These are phyloP conservation scores for Hordeum vulgare DNA, from an alignment of 176 grass and related monocot species.

Conservation along the genomic window DNA sequence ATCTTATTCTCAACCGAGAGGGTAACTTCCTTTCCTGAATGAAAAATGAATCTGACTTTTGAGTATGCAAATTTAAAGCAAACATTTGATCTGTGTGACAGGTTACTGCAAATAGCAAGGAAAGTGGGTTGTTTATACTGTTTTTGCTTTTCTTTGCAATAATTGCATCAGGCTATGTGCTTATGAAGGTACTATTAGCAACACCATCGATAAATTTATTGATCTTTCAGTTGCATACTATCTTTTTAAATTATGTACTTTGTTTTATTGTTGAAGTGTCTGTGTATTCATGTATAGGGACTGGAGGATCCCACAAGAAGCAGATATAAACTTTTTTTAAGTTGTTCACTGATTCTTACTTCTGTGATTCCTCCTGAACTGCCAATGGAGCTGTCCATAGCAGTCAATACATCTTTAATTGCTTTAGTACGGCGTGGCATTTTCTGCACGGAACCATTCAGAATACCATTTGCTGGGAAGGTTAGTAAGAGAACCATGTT, in stretches of 20 bases:
- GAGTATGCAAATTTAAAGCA: neutral
- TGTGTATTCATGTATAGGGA: slow-evolving; percentile 46
- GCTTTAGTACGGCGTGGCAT: slow-evolving; percentile 91
- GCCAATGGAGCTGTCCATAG: slow-evolving; percentile 98
- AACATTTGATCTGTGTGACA: slow-evolving; percentile 33
- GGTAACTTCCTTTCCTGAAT: slow-evolving; percentile 48
- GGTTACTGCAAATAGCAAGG: slow-evolving; percentile 97
- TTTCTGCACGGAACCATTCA: slow-evolving; percentile 98
- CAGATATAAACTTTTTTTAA: slow-evolving; percentile 97
- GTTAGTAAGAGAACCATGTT: slow-evolving; percentile 39
- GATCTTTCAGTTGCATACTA: neutral
- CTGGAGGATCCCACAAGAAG: slow-evolving; percentile 98
- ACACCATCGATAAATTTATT: slow-evolving; percentile 6
- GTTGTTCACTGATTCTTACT: slow-evolving; percentile 97
- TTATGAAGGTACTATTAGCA: slow-evolving; percentile 66
- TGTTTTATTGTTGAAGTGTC: neutral
- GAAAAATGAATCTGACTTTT: slow-evolving; percentile 3
- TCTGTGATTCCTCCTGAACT: slow-evolving; percentile 98
- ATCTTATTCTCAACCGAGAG: slow-evolving; percentile 99
- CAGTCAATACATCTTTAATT: slow-evolving; percentile 99
- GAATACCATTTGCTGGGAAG: slow-evolving; percentile 99
- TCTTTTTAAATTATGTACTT: neutral
- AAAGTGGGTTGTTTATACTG: slow-evolving; percentile 95
- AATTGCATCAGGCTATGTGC: slow-evolving; percentile 95
- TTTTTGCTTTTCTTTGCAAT: slow-evolving; percentile 99